Conservation (phyloP, 108 stramenopile species). For the Cyclostephanos tholiformis region DNA sequence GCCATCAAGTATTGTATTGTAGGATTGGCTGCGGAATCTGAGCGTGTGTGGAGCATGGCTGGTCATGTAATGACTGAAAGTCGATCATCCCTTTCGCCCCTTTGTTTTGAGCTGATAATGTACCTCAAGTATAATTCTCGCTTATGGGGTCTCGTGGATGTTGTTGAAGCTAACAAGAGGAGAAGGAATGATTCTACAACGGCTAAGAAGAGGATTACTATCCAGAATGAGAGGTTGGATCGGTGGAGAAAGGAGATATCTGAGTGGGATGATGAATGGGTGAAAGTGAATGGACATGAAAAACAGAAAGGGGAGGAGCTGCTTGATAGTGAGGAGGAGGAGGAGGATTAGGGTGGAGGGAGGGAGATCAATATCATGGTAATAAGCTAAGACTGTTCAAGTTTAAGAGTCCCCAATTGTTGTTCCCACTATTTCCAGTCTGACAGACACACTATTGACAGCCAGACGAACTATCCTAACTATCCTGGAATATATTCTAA, state of each 20-base stretch:
- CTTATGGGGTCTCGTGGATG: constrained; percentile 4
- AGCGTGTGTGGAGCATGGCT: constrained; percentile 15
- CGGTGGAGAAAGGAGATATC: background rate
- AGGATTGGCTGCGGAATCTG: constrained; percentile 3
- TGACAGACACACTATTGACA: too few species aligned
- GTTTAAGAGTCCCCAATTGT: too few species aligned
- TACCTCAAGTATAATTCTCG: constrained; percentile 1
- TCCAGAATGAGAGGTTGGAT: background rate
- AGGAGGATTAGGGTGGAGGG: too few species aligned
- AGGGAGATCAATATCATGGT: too few species aligned
- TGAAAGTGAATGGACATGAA: too few species aligned
- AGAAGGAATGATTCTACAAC: background rate
- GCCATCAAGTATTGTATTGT: background rate
- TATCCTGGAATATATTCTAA: too few species aligned
- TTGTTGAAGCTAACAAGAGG: constrained; percentile 1
- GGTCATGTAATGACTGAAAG: background rate
- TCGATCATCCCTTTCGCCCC: background rate
- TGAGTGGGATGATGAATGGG: too few species aligned
- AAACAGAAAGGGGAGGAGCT: too few species aligned
- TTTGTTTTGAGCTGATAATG: constrained; percentile 7
- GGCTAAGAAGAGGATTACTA: background rate
- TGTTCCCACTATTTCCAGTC: too few species aligned
- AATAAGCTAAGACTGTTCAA: too few species aligned
- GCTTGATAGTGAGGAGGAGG: too few species aligned
- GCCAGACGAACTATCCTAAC: too few species aligned